Percentiles rank a stretch among this genome's conserved stretches.
phyloP scores from a whole-genome alignment of 208 protist species.

The Leishmania tarentolae region DNA sequence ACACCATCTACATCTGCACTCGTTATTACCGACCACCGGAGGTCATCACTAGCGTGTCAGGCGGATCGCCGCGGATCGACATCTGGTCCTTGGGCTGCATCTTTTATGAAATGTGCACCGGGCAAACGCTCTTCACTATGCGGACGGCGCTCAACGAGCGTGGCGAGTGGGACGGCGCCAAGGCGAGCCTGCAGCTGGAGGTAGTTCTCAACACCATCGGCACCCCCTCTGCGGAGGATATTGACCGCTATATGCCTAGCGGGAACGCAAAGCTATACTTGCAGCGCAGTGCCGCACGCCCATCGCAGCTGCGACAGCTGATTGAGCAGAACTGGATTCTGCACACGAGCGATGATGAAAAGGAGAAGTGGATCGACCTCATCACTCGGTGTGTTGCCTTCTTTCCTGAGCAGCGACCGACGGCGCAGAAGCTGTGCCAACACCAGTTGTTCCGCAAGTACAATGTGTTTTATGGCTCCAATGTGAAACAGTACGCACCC shows the following conservation, averaged over 20 bases:
- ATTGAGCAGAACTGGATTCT: constrained; percentile 67
- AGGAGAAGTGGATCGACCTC: constrained; percentile 76
- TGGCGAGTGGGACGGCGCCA: constrained; percentile 77
- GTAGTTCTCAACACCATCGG: constrained; percentile 82
- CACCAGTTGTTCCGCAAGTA: constrained; percentile 71
- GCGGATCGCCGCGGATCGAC: constrained; percentile 83
- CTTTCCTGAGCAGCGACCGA: constrained; percentile 81
- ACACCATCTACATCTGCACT: constrained; percentile 95
- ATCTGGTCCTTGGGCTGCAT: constrained; percentile 96
- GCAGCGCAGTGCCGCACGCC: constrained; percentile 54
- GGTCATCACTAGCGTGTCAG: constrained; percentile 83
- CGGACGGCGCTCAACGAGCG: constrained; percentile 66
- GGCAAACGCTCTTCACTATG: constrained; percentile 93
- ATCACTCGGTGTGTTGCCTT: constrained; percentile 78
- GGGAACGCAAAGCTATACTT: constrained; percentile 86
- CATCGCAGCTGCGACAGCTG: constrained; percentile 53
- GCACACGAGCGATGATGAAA: constrained; percentile 31
- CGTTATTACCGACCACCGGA: constrained; percentile 97
- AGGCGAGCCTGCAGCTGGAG: constrained; percentile 82
- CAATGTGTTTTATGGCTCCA: constrained; percentile 71
- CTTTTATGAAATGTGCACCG: constrained; percentile 93
- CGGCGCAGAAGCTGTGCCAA: constrained; percentile 67
- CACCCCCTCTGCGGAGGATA: constrained; percentile 64
- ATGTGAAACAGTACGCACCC: constrained; percentile 59
- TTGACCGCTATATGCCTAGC: constrained; percentile 69